Base-by-base conservation (phyloP, 2,329 filamentous ascomycete genomes). In the Monosporascus sp. region DNA sequence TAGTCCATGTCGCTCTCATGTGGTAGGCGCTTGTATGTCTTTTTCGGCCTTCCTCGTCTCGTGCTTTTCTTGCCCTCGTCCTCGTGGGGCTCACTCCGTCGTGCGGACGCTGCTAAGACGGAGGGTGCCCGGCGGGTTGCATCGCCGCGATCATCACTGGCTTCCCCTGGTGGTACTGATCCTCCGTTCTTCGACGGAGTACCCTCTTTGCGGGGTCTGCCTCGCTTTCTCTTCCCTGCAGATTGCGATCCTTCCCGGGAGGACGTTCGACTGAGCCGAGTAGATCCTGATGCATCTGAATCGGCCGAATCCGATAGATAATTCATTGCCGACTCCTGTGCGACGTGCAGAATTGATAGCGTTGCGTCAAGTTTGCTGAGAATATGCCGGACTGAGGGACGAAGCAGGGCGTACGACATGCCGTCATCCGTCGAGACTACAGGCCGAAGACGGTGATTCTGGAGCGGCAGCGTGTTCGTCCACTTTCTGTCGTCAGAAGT, bases 351-450 rank as follows among this genome's bases (percentile, higher is more conserved):
- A 3, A 85, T 81, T 31, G 78, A 74, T 6, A 96, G 78, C 1
- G 93, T 77, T 5, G 75, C 69, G 61, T 97, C 90, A 1, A 96
- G 66, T 37, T 84, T 81, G 1, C 77, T 71, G 8, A 96, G 75
- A 17, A 92, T 79, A 59, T 89, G 86, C n/a, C 85, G 78, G 11
- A 88, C 78, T 0, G 82, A 78, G 0, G 91, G 89, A 0, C 79
- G 78, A 17, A 96, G 73, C 5, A 95, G 74, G 2, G 70, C 67
- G 54, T 79, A 74, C 0, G 89, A 88, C 48, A 76, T 67, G 2
- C 88, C 84, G 59, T 96, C 91, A 61, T 96, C 86, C 1, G 83
- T 79, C 7, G 87, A 79, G 5, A 89, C 70, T 2, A 78, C 74
- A 0, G 88, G 82, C 11, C 70, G 68, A 37, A 74, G 72, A 18